These are phyloP conservation scores for Erodium maritimum DNA, from an alignment of 345 rosid genomes.

Conservation along the genomic window DNA sequence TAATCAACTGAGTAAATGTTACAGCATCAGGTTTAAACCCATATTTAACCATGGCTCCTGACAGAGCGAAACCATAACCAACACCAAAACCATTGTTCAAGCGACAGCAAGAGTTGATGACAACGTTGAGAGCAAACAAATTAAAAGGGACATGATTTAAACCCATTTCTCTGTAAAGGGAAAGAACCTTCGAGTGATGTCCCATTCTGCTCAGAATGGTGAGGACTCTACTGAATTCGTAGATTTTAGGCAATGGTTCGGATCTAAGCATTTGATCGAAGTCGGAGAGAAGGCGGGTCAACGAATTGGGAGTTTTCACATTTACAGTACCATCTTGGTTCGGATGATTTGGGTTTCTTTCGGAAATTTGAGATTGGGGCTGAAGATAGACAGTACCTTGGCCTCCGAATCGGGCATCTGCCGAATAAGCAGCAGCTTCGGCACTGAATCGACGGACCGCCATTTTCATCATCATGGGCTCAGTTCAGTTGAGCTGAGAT, in stretches of 20 bases:
- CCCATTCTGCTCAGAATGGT: no score
- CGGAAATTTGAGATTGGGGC: neutral
- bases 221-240: no score
- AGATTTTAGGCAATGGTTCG: neutral
- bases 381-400: neutral
- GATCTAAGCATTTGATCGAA: neutral
- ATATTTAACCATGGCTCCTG: neutral
- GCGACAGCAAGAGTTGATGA: neutral
- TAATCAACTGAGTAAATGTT: neutral
- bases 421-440: neutral
- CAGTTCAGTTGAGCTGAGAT: neutral
- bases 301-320: neutral
- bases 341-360: neutral
- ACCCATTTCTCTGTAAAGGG: no score
- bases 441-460: neutral
- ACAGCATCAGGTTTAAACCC: neutral
- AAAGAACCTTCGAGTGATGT: no score
- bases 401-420: neutral
- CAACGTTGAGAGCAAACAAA: neutral
- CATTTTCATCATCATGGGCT: neutral
- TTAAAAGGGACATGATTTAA: neutral
- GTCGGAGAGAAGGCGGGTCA: neutral
- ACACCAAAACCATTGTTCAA: neutral
- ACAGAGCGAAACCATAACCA: neutral
- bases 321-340: neutral